A percentile compares a stretch with the other conserved stretches of the same genome.
phyloP scores from a whole-genome alignment of 202 grass and related monocot species.

The Carex arenaria region DNA sequence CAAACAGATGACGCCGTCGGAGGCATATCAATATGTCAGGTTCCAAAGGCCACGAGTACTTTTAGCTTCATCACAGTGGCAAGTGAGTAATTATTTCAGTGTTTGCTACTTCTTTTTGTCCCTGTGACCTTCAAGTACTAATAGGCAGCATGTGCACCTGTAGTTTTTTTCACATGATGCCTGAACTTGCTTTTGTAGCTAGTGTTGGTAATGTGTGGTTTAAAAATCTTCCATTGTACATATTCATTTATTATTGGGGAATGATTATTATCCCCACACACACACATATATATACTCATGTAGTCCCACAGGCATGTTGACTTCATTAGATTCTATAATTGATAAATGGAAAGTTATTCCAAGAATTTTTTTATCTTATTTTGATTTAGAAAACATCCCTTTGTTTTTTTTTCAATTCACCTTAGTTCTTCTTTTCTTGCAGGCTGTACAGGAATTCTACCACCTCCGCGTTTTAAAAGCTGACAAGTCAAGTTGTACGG shows the following conservation, averaged over 20 bases:
- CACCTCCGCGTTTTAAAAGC: slow-evolving; percentile 48
- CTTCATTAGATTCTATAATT: neutral
- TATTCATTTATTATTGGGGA: neutral
- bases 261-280: neutral
- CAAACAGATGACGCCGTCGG: slow-evolving; percentile 68
- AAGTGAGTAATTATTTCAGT: slow-evolving; percentile 37
- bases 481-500: neutral
- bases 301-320: neutral
- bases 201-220: neutral
- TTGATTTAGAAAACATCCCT: neutral
- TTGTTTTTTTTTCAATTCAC: neutral
- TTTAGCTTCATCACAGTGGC: slow-evolving; percentile 75
- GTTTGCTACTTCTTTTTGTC: neutral
- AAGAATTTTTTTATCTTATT: neutral
- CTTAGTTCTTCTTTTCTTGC: neutral
- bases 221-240: neutral
- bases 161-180: neutral
- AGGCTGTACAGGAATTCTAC: slow-evolving; percentile 85
- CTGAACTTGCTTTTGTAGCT: neutral
- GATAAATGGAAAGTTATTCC: neutral
- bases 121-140: neutral
- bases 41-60: slow-evolving; percentile 65
- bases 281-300: neutral
- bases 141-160: neutral
- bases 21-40: slow-evolving; percentile 77